Evolutionary conservation across 805 yeast species (phyloP).

Genomic region (Ogataea pilisensis): DNA sequence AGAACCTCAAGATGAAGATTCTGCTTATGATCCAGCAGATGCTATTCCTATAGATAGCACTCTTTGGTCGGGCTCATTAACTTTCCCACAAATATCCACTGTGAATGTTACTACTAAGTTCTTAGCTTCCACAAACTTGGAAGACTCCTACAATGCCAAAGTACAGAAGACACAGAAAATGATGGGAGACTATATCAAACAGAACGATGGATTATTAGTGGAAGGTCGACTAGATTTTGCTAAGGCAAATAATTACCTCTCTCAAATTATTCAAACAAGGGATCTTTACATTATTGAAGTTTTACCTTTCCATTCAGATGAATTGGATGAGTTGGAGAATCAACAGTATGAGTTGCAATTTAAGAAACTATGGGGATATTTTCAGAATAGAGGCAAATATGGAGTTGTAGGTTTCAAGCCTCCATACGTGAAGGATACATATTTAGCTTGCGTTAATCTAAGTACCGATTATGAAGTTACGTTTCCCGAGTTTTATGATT

Average conservation of each 20-base stretch:
- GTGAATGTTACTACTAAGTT: conserved; percentile 13
- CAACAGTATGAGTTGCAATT: conserved; percentile 23
- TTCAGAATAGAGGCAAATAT: conserved; percentile 41
- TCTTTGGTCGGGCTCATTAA: conserved; percentile 21
- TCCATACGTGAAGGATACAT: conserved; percentile 57
- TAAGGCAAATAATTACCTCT: conserved; percentile 55
- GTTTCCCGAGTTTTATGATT: conserved; percentile 17
- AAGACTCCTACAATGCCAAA: conserved; percentile 6
- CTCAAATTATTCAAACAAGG: conserved; percentile 42
- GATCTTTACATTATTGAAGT: conserved; percentile 52
- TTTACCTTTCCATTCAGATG: conserved; percentile 15
- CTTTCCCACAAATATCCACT: conserved; percentile 18
- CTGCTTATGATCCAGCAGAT: conserved; percentile 26
- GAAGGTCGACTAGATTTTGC: conserved; percentile 59
- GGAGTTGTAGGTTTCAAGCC: conserved; percentile 57
- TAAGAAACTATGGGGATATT: conserved; percentile 41
- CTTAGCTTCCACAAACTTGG: conserved; percentile 12
- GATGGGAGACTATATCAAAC: conserved; percentile 12
- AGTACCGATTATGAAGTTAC: conserved; percentile 9
- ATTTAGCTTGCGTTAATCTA: conserved; percentile 37
- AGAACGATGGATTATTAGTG: conserved; percentile 34
- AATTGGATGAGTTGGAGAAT: conserved; percentile 22
- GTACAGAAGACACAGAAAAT: conserved; percentile 14
- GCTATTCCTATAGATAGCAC: conserved; percentile 14
- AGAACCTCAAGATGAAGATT: conserved; percentile 9